Evolutionary conservation across 179 eudicot genomes (phyloP), one percentile per base, ranked within the genome.

Genomic region (Beta corolliflora): DNA sequence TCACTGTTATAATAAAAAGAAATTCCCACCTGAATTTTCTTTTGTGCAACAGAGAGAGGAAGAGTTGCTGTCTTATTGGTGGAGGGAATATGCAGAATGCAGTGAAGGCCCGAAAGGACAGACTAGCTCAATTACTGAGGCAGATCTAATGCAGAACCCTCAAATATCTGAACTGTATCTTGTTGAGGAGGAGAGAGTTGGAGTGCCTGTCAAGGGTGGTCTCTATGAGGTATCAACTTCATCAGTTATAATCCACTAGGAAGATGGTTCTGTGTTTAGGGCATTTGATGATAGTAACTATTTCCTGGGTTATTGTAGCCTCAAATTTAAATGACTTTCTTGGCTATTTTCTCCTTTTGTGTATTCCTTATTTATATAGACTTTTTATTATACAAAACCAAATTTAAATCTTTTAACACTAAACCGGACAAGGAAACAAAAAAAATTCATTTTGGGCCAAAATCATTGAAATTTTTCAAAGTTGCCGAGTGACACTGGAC

Each of bases 151-250:
- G 50, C 72, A 71, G 46, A 73, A 71, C 71, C 67, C 76, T 75
- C 67, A 75, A 69, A 71, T 86, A 61, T 63, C 84, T 58, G 81
- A 86, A 81, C 85, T 86, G 53, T 83, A 81, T 82, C 75, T 80
- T 81, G 78, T 82, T 75, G 99, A 92, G 80, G 95, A 94, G 85
- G 99, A 96, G 85, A 93, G 99, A 88, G 99, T 96, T 77, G 99
- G 99, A 70, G 99, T 96, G 77, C 97, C 99, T 84, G 99, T 96
- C 44, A 96, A 96, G 85, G 99, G 99, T 84, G 99, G 99, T 60
- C 87, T 96, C 36, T 94, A 96, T 85, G 99, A 96, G 99, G 99
- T 94, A 88, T 25, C 36, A 25, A 73, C 23, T 53, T 71, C 71
- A 1, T 36, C 41, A 36, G 41, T 36, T 36, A 36, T 36, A 3